Evolutionary conservation across 2,329 filamentous ascomycete species (phyloP).

Genomic region (Fusarium kyushuense): DNA sequence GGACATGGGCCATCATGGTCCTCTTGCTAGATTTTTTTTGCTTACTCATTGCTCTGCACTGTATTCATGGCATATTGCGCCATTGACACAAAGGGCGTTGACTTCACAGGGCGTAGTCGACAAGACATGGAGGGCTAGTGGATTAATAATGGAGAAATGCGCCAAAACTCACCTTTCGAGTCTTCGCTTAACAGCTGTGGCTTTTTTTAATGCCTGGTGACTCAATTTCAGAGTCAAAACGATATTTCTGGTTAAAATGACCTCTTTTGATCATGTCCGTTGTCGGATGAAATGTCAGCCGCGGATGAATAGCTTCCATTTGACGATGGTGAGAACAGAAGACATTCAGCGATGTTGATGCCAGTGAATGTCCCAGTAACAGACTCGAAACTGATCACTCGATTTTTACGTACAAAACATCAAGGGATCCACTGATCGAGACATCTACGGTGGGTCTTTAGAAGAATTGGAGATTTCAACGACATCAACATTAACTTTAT

Average conservation of each 20-base stretch:
- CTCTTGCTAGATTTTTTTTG: background rate
- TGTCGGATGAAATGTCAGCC: constrained; percentile 20
- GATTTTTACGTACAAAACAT: constrained; percentile 37
- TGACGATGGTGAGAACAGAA: background rate
- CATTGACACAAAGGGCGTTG: constrained; percentile 25
- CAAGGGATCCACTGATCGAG: constrained; percentile 13
- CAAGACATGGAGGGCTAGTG: constrained; percentile 31
- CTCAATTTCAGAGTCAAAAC: constrained; percentile 8
- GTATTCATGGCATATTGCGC: constrained; percentile 5
- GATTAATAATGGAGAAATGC: constrained; percentile 40
- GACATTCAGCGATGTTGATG: background rate
- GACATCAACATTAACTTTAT: background rate
- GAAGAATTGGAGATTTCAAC: constrained; percentile 10
- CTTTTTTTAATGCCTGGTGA: constrained; percentile 32
- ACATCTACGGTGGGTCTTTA: constrained; percentile 32
- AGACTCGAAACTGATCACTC: constrained; percentile 7
- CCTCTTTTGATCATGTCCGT: constrained; percentile 2
- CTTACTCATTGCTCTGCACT: background rate
- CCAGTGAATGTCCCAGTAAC: background rate
- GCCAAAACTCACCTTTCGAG: constrained; percentile 11
- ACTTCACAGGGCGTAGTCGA: constrained; percentile 34
- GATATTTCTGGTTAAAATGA: background rate
- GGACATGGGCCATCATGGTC: background rate
- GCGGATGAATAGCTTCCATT: background rate
- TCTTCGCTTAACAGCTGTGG: constrained; percentile 28